Evolutionary conservation across 495 filamentous ascomycete species (phyloP).

Genomic region (Neurospora tetraspora): DNA sequence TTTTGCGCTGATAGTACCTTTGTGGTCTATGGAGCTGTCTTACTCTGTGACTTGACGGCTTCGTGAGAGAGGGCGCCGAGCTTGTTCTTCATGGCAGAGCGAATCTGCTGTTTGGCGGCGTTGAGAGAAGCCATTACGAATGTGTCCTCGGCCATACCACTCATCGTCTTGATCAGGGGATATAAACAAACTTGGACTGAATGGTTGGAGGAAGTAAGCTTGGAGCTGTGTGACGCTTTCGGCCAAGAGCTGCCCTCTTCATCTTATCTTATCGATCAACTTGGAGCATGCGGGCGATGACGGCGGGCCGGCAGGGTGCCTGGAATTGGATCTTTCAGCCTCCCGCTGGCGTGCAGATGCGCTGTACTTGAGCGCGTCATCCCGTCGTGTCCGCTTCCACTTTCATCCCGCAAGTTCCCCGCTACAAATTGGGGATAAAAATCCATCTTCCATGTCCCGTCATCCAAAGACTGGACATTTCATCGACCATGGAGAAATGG

Average conservation of each 20-base stretch:
- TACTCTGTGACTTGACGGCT: slow-evolving; percentile 59
- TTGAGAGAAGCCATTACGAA: slow-evolving; percentile 20
- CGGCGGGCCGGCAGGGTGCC: neutral
- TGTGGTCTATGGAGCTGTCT: neutral
- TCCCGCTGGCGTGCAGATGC: neutral
- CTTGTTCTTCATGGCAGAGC: slow-evolving; percentile 54
- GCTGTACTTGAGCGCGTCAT: neutral
- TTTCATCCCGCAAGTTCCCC: neutral
- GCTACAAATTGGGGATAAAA: neutral
- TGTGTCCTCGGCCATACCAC: slow-evolving; percentile 4
- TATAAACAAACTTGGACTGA: no score
- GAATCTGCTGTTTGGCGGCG: slow-evolving; percentile 63
- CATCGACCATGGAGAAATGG: neutral
- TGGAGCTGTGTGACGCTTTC: neutral
- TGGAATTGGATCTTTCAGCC: neutral
- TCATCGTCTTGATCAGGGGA: neutral
- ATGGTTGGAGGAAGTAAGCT: neutral
- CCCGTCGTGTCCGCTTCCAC: neutral
- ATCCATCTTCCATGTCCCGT: neutral
- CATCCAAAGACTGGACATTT: neutral
- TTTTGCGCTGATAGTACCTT: neutral
- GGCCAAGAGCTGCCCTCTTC: neutral
- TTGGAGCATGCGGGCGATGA: neutral
- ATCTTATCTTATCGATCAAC: neutral
- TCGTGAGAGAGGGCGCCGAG: slow-evolving; percentile 48